Percentiles rank a stretch among this genome's conserved stretches.
These are phyloP conservation scores for Puccinellia tenuiflora DNA, from an alignment of 176 grass and related monocot genomes.

Conservation along the genomic window DNA sequence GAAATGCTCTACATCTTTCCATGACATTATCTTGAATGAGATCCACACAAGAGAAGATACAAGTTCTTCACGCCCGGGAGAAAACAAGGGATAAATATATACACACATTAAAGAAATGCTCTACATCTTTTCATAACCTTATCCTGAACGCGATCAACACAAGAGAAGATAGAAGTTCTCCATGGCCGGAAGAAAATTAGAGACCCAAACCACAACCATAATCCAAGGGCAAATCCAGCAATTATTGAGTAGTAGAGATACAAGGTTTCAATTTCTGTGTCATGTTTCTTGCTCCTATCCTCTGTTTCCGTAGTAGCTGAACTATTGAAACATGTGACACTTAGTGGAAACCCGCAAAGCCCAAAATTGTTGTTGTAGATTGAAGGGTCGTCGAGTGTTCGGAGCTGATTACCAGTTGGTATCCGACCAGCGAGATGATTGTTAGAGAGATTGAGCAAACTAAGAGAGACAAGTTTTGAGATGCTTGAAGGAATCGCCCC, in stretches of 20 bases:
- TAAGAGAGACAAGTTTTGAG: constrained; percentile 4
- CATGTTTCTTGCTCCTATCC: not conserved
- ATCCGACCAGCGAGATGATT: constrained; percentile 22
- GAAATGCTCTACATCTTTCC: not conserved
- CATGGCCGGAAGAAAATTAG: not conserved
- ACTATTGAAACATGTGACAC: not conserved
- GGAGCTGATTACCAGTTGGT: constrained; percentile 34
- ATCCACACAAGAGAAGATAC: not conserved
- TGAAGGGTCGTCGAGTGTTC: constrained; percentile 25
- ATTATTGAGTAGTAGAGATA: constrained; percentile 1
- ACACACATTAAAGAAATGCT: not conserved
- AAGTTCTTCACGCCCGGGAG: not conserved
- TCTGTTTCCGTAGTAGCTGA: not conserved
- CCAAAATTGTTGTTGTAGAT: constrained; percentile 29
- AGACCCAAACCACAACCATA: constrained; percentile 18
- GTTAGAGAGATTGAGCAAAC: constrained; percentile 14
- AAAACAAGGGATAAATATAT: constrained; percentile 9
- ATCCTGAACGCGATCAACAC: not conserved
- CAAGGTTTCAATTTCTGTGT: not conserved
- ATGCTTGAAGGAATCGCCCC: constrained; percentile 17
- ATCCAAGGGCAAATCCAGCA: constrained; percentile 9
- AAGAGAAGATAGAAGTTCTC: not conserved
- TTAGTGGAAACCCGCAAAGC: constrained; percentile 21
- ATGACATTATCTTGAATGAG: not conserved
- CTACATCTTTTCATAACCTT: not conserved